Evolutionary conservation across 257 asterid genomes (phyloP).

Genomic region (Solanum megistacrolobum): DNA sequence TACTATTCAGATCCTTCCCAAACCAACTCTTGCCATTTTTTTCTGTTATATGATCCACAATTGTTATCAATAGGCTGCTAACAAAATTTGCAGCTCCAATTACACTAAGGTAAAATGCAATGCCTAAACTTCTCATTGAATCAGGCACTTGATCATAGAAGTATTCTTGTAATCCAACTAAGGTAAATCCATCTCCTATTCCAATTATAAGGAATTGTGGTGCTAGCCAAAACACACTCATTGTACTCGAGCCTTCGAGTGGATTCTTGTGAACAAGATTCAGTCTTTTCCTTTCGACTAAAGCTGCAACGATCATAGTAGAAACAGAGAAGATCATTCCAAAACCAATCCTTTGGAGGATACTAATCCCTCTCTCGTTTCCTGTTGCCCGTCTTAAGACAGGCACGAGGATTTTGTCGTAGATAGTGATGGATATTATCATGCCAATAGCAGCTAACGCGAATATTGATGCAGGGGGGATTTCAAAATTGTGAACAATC

Average conservation of each 20-base stretch:
- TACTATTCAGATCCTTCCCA: conserved; percentile 24
- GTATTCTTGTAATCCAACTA: conserved; percentile 81
- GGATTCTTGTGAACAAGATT: conserved; percentile 10
- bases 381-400: conserved; percentile 39
- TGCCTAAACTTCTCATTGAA: conserved; percentile 79
- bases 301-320: conserved; percentile 51
- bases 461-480: conserved; percentile 70
- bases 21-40: conserved; percentile 45
- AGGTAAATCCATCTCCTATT: conserved; percentile 56
- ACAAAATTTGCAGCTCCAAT: conserved; percentile 61
- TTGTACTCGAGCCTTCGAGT: conserved; percentile 28
- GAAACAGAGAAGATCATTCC: conserved; percentile 53
- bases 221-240: conserved; percentile 86
- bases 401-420: conserved; percentile 63
- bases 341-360: conserved; percentile 66
- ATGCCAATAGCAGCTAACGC: conserved; percentile 63
- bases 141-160: conserved; percentile 88
- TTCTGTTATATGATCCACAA: conserved; percentile 46
- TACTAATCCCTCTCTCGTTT: conserved; percentile 52
- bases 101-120: conserved; percentile 64
- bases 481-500: conserved; percentile 21
- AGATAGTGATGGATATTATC: conserved; percentile 43
- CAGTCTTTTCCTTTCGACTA: conserved; percentile 49
- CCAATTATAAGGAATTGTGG: conserved; percentile 78
- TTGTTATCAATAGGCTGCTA: conserved; percentile 50